Base-by-base conservation (phyloP, 2,329 filamentous ascomycete genomes). In the Gremmenia infestans region DNA sequence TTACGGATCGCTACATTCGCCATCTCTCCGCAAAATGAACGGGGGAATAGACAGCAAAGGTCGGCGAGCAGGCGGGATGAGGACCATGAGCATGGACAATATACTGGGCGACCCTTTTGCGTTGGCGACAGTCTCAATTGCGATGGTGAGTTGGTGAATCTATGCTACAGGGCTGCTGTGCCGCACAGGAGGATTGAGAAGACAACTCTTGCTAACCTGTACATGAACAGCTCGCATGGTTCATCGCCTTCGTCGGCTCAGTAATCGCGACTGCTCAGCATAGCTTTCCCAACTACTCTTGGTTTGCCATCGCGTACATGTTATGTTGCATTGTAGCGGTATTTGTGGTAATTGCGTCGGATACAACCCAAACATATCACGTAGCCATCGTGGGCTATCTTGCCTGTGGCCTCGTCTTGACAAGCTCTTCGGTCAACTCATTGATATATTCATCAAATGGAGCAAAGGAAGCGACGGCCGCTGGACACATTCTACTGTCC, bases 101-200 rank as follows among this genome's bases (percentile, higher is more conserved):
- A 91, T 99, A 67, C 81, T 97, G 59, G 94, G 94, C 67, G 93
- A 99, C 75, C 94, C 94, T 5, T 97, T 99, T 74, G 92, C 93
- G 58, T 82, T 99, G 58, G 91, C 92, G 54, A 97, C 94, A 37
- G 84, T 96, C 62, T 97, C 93, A 56, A 97, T 97, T 72, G 84
- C 88, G 61, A 80, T 89, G 70, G 93, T 97, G 83, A 73, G 91
- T 67, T 36, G 35, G 22, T 43, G 19, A 48, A 9, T 48, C 36
- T 12, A 32, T n/a, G 32, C 12, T 19, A 25, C 51, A 45, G 28
- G 25, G 9, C 22, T 59, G 49, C 59, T 54, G 47, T 54, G 55
- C 51, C 28, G 39, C 32, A n/a, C 17, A 14, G 32, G 15, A 22
- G 12, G 11, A 39, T 60, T 63, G 56, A 62, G 48, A 60, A 63